Percentiles rank a stretch among this genome's conserved stretches.
Evolutionary conservation across 129 eudicot genomes (phyloP).

Genomic region (Lactuca saligna): DNA sequence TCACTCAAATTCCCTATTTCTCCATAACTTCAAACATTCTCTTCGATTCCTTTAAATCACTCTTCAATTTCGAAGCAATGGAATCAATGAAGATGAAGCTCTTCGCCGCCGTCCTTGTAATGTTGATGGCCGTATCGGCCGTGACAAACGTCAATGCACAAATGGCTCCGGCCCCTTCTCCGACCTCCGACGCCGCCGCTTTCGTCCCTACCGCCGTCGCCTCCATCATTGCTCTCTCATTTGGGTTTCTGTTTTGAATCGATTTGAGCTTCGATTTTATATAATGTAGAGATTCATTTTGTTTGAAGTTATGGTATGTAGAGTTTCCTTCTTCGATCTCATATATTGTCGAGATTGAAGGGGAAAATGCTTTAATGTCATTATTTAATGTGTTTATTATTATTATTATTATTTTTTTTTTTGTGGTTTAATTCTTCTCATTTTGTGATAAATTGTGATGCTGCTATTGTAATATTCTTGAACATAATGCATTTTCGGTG

Average conservation of each 20-base stretch:
- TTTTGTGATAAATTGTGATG: slow-evolving; percentile 20
- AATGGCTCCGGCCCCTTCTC: slow-evolving; percentile 27
- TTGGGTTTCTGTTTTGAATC: slow-evolving; percentile 15
- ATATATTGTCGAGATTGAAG: no score
- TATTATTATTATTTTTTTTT: background rate
- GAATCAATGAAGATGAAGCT: slow-evolving; percentile 40
- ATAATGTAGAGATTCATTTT: slow-evolving; percentile 13
- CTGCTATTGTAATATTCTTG: slow-evolving; percentile 13
- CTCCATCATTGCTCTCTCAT: slow-evolving; percentile 13
- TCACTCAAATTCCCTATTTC: background rate
- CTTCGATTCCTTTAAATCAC: background rate
- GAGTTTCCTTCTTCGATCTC: no score
- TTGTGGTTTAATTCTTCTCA: background rate
- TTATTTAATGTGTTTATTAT: background rate
- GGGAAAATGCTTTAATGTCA: no score
- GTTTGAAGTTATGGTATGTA: background rate
- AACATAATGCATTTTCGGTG: slow-evolving; percentile 18
- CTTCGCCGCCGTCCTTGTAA: slow-evolving; percentile 14
- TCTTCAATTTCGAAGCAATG: slow-evolving; percentile 15
- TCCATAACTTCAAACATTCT: no score
- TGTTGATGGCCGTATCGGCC: slow-evolving; percentile 30
- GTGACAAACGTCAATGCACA: slow-evolving; percentile 22
- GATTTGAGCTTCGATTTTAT: background rate
- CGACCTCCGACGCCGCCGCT: slow-evolving; percentile 20
- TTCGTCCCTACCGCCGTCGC: slow-evolving; percentile 28